Base-by-base conservation (phyloP, 208 protist species). In the Tritrichomonas foetus region DNA sequence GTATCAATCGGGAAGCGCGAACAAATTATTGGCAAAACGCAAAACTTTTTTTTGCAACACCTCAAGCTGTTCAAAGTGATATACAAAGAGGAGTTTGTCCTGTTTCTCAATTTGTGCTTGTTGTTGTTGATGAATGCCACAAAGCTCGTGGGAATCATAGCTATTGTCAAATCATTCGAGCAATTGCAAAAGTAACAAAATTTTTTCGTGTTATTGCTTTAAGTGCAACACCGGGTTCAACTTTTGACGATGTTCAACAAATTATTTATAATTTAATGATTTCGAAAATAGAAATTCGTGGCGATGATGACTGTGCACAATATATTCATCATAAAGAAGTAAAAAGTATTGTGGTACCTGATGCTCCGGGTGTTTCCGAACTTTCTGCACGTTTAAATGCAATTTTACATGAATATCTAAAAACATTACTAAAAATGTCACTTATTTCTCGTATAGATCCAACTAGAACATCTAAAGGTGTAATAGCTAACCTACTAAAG, bases 91-190 rank as follows among this genome's bases (percentile, higher is more conserved):
- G 53, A 20, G 33, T 66, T 30, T 61, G 57, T 61, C 61, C 49
- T 55, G 33, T 39, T 0, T 47, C 39, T 3, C 33, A 80, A 94
- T 57, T 94, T 66, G 95, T 95, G 3, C 93, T 94, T 33, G 30
- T 96, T 20, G 93, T 96, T 33, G 36, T 95, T 8, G 95, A 95
- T 89, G 94, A 96, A 94, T 95, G 94, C 20, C 96, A 96, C 93
- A 44, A 94, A 39, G 94, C 95, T 5, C 93, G 27, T 33, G 95
- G 95, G n/a, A 92, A 96, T 25, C 53, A 95, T 72, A 75, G 94
- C 27, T 95, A 95, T 94, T 69, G 61, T 22, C 14, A 61, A 39
- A 44, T 95, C 30, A 55, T 93, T 44, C 36, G 39, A 5, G 33
- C 57, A 69, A 39, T 93, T 57, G 61, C 94, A 44, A 22, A 53